Evolutionary conservation across 257 asterid species (phyloP).

Genomic region (Apocynum venetum): DNA sequence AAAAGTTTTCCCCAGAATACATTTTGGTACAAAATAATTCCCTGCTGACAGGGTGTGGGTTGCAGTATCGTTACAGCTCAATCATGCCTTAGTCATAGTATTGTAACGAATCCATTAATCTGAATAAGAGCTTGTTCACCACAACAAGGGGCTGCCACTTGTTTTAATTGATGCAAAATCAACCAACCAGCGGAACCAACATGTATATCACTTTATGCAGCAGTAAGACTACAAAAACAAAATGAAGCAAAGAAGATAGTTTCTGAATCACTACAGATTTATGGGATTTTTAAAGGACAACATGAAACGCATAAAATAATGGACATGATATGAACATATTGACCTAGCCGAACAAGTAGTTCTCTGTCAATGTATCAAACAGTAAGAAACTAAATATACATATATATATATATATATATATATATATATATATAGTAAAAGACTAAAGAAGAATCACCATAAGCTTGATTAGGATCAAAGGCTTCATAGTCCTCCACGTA

Average conservation of each 20-base stretch:
- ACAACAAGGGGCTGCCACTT: neutral
- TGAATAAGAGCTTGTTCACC: neutral
- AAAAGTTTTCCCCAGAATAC: neutral
- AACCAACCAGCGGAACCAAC: neutral
- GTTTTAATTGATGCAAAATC: neutral
- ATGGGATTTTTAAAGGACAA: neutral
- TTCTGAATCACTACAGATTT: neutral
- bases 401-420: neutral
- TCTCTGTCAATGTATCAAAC: neutral
- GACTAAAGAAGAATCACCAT: conserved; percentile 42
- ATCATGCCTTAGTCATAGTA: neutral
- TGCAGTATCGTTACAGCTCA: neutral
- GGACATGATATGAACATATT: neutral
- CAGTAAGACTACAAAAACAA: neutral
- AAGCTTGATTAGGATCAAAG: conserved; percentile 90
- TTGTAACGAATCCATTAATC: no score
- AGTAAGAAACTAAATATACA: neutral
- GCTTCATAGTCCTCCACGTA: conserved; percentile 87
- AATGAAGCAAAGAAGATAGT: neutral
- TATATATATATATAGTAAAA: neutral
- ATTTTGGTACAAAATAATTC: neutral
- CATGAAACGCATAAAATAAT: neutral
- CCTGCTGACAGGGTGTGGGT: neutral
- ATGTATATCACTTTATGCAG: neutral
- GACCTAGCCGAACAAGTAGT: neutral